phyloP scores from a whole-genome alignment of 2,329 filamentous ascomycete genomes.

The Aureobasidium namibiae region DNA sequence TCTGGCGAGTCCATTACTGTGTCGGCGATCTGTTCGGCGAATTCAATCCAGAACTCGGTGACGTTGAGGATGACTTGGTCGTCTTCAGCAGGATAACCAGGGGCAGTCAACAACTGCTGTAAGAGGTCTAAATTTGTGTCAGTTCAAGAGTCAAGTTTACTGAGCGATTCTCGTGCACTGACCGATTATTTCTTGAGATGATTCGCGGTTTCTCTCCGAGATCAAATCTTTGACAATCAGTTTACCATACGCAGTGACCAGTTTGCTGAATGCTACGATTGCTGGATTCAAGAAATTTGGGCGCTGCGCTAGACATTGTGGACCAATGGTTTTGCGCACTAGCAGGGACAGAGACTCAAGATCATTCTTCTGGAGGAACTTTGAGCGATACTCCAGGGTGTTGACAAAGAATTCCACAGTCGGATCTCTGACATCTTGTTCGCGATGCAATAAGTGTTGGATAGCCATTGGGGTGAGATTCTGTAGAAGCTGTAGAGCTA shows the following conservation, averaged over 20 bases:
- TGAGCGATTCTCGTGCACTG: neutral
- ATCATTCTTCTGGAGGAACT: constrained; percentile 53
- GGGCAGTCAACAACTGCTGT: constrained; percentile 28
- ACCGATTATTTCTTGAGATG: constrained; percentile 44
- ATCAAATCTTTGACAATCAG: constrained; percentile 55
- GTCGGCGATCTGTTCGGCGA: constrained; percentile 57
- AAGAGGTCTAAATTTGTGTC: neutral
- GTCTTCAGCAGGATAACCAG: constrained; percentile 61
- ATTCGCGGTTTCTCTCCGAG: constrained; percentile 40
- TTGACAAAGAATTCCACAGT: constrained; percentile 58
- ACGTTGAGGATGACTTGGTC: constrained; percentile 67
- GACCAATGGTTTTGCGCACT: constrained; percentile 53
- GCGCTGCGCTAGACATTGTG: constrained; percentile 42
- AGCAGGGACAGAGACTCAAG: constrained; percentile 50
- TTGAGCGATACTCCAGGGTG: constrained; percentile 55
- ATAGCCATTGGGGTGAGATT: constrained; percentile 53
- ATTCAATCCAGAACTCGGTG: constrained; percentile 75
- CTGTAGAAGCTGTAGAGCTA: constrained; percentile 52
- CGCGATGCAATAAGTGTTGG: constrained; percentile 49
- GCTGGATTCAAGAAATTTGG: constrained; percentile 52
- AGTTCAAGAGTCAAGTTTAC: neutral
- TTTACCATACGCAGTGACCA: constrained; percentile 62
- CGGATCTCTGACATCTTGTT: constrained; percentile 50
- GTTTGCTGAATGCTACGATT: constrained; percentile 58
- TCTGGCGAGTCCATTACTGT: constrained; percentile 43